A percentile compares a stretch with the other conserved stretches of the same genome.
Evolutionary conservation across 148 eudicot genomes (phyloP).

Genomic region (Camellia granthamiana): DNA sequence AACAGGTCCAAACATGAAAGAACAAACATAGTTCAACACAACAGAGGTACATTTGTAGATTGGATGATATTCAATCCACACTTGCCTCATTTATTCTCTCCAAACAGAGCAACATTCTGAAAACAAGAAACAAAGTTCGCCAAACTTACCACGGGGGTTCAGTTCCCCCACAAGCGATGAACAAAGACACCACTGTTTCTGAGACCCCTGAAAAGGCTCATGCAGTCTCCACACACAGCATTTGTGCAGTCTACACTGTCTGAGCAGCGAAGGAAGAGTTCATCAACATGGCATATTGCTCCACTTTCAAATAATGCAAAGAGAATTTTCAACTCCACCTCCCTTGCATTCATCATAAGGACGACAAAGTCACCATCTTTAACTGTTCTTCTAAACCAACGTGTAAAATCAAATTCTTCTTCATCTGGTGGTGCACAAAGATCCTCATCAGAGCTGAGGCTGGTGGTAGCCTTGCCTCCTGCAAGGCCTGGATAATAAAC

Average conservation of each 20-base stretch:
- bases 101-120: background rate
- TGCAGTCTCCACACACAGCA: constrained; percentile 35
- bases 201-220: constrained; percentile 45
- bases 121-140: background rate
- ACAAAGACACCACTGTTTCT: constrained; percentile 67
- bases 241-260: constrained; percentile 31
- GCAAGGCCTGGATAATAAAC: constrained; percentile 70
- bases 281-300: constrained; percentile 69
- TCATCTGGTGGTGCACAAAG: constrained; percentile 39
- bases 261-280: constrained; percentile 64
- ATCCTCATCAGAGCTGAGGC: constrained; percentile 27
- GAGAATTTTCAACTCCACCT: constrained; percentile 50
- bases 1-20: constrained; percentile 10
- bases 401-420: constrained; percentile 61
- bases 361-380: constrained; percentile 65
- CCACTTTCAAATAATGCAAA: constrained; percentile 63
- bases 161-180: constrained; percentile 72
- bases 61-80: constrained; percentile 8
- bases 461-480: constrained; percentile 21
- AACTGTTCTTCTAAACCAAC: constrained; percentile 71
- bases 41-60: constrained; percentile 17
- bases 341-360: constrained; percentile 65
- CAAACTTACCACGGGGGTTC: constrained; percentile 13
- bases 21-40: constrained; percentile 9
- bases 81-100: constrained; percentile 25